Percentiles rank a stretch among this genome's conserved stretches.
Evolutionary conservation across 257 asterid species (phyloP).

Genomic region (Galeopsis tetrahit): DNA sequence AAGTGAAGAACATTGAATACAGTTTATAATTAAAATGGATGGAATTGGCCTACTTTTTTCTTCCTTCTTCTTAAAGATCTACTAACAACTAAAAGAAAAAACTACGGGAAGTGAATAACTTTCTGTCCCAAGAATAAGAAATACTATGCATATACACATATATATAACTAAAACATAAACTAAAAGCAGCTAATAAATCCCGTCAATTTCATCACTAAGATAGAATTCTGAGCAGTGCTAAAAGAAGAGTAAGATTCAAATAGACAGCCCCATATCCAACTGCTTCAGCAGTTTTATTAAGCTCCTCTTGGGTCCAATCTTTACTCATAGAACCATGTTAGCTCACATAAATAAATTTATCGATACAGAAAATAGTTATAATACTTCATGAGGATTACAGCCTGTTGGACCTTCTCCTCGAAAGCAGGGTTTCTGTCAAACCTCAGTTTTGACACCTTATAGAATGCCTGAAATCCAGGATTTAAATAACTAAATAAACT

Average conservation of each 20-base stretch:
- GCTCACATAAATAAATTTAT: no score
- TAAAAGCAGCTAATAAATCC: conserved; percentile 11
- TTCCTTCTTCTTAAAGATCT: no score
- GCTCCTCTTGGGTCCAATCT: conserved; percentile 23
- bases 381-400: conserved; percentile 43
- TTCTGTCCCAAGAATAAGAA: background rate
- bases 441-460: conserved; percentile 84
- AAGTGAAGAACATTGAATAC: no score
- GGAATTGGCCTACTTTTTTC: conserved; percentile 70
- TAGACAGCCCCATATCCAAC: conserved; percentile 79
- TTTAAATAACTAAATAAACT: no score
- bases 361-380: no score
- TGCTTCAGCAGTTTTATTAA: conserved; percentile 91
- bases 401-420: conserved; percentile 85
- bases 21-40: no score
- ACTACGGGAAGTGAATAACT: background rate
- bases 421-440: conserved; percentile 78
- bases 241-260: background rate
- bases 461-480: conserved; percentile 41
- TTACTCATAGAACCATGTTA: conserved; percentile 26
- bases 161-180: background rate
- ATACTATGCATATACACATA: conserved; percentile 25
- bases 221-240: conserved; percentile 5
- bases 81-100: no score
- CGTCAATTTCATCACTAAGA: background rate